Evolutionary conservation across 169 alveolate genomes (phyloP), one percentile per base, ranked within the genome.

Genomic region (Cryptosporidium sp.): DNA sequence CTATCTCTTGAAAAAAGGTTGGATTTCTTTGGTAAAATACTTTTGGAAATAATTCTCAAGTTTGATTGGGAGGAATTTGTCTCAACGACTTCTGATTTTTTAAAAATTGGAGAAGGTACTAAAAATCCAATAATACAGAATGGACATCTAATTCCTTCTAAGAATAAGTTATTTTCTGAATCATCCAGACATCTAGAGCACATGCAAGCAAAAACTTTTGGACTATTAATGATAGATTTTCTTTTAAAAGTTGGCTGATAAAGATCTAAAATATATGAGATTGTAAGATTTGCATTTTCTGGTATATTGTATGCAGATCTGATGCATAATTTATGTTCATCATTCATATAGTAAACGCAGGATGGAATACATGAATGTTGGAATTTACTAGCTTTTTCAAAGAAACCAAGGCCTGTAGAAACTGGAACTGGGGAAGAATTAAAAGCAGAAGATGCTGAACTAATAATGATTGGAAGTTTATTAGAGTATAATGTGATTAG

Each of bases 291-390:
- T 0, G 95, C 95, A 7, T 96, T 97, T 48, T 94, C 91, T 14
- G 96, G 96, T 53, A 96, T 93, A 37, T 91, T 87, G 69, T 94
- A 94, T 1, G 96, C 75, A 12, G 98, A 91, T 53, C 98, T 48
- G 14, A 95, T 86, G 37, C 96, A 85, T 51, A 96, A 51, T 48
- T 68, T 65, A n/a, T 97, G 96, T 58, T 92, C 91, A 35, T 91
- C 95, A 73, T 93, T 95, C 53, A 94, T 91, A 67, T 92, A 73
- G 58, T 89, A 71, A 18, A 87, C 91, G 48, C 96, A 93, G 0
- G 96, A 94, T 7, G 98, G 98, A 21, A 92, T 87, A 75, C 95
- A 85, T 69, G 97, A 94, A 85, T 95, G 98, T 31, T 93, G 96
- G 45, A 95, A 86, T 85, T 87, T 52, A 5, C 94, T 80, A 18